Conservation (phyloP, 352 stramenopile species). For the Phytophthora pluvialis region DNA sequence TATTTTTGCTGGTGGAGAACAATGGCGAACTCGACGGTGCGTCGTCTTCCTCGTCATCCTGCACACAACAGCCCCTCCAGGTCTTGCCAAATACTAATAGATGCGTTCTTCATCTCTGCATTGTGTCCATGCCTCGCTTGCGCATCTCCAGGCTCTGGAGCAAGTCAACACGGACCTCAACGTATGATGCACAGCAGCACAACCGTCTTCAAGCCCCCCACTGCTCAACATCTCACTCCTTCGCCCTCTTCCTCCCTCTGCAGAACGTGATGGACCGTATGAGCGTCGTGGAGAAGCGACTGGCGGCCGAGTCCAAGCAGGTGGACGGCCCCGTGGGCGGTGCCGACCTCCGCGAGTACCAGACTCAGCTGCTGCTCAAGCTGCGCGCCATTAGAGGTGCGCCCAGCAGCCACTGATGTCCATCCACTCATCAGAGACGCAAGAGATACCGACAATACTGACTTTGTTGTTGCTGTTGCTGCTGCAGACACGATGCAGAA, state of each 20-base stretch:
- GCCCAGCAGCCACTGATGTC: not conserved
- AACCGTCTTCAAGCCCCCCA: not conserved
- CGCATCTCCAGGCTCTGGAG: conserved; percentile 26
- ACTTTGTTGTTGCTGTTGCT: conserved; percentile 3
- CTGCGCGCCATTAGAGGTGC: conserved; percentile 66
- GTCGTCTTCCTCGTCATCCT: not conserved
- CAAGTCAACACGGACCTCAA: conserved; percentile 43
- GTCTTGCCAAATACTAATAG: not conserved
- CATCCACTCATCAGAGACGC: not conserved
- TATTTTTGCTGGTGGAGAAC: conserved; percentile 20
- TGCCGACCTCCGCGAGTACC: conserved; percentile 73
- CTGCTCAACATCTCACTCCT: not conserved
- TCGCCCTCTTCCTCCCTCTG: conserved; percentile 2
- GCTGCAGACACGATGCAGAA: conserved; percentile 63
- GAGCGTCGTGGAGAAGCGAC: conserved; percentile 52
- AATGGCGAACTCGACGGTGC: conserved; percentile 29
- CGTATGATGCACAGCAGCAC: conserved; percentile 26
- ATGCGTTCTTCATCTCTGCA: not conserved
- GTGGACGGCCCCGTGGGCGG: conserved; percentile 63
- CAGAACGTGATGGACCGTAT: conserved; percentile 61
- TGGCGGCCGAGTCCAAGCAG: conserved; percentile 40
- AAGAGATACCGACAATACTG: conserved; percentile 7
- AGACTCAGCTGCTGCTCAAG: conserved; percentile 65
- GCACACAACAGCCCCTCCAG: not conserved
- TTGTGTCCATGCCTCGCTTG: not conserved